Base-by-base conservation (phyloP, 768 basidiomycete genomes). In the Auriscalpium orientale region DNA sequence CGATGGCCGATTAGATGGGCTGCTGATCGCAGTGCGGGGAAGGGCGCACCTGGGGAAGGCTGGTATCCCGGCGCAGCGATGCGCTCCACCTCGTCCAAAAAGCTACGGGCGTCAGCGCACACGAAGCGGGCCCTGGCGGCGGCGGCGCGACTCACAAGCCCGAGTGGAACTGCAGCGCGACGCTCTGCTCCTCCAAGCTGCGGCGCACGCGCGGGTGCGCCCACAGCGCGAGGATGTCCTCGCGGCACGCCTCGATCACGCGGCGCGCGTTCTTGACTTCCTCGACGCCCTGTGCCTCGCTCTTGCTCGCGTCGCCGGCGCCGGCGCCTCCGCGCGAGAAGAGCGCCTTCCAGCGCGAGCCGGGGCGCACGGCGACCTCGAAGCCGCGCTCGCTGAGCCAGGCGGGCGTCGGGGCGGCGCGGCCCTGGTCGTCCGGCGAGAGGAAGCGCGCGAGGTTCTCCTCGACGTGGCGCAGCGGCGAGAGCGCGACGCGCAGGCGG, bases 201-300 rank as follows among this genome's bases (percentile, higher is more conserved):
- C 69, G 65, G 57, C 77, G 79, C 2, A 85, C 77, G 18, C 62
- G 66, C 1, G 63, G 58, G 56, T 81, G 71, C 13, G 67, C 69
- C 84, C 85, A 86, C 33, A 87, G 69, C 20, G 69, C 68, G 5
- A 71, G 66, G 21, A 87, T 83, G 63, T 84, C 81, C 18, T 75
- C 73, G 7, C 73, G 69, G 58, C 81, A 80, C 8, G 81, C 82
- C 35, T 73, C 73, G 45, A 84, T 65, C 48, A 83, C 78, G 46
- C 77, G 68, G 22, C 69, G 56, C 46, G 77, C 67, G 53, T 75
- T 72, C 56, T 73, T 71, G 15, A 74, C 59, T 53, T 80, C 78
- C 57, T 77, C 70, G 28, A 47, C 40, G 9, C 46, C 56, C 49
- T 43, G 50, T 11, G 8, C 34, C 46, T 15, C 51, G 33, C 28